Conservation (phyloP, 1,284 basidiomycete species). For the Garcileccinum viscosum region DNA sequence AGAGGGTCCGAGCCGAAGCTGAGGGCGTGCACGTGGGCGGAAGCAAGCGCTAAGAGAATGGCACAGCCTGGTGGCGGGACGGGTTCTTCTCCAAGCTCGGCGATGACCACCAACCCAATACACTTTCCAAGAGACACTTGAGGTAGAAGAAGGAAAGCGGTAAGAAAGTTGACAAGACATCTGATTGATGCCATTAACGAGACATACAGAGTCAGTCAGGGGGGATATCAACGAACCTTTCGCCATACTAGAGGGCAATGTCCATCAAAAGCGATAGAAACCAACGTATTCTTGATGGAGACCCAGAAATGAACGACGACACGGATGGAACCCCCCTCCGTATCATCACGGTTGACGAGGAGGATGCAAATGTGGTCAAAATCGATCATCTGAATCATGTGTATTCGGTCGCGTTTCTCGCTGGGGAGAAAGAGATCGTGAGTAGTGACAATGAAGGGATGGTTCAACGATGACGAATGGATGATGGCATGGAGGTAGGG, state of each 20-base stretch:
- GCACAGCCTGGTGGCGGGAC: background rate
- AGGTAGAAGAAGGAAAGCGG: background rate
- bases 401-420: background rate
- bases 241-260: background rate
- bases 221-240: background rate
- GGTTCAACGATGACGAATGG: too few relatives aligned
- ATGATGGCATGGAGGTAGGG: too few relatives aligned
- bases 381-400: background rate
- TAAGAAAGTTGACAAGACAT: background rate
- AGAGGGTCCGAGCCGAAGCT: background rate
- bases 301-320: background rate
- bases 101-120: background rate
- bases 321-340: too few relatives aligned
- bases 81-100: background rate
- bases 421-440: background rate
- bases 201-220: background rate
- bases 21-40: background rate
- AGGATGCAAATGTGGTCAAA: background rate
- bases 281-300: background rate
- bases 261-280: background rate
- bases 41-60: background rate
- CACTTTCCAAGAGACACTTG: background rate
- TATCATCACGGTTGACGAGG: background rate
- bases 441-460: too few relatives aligned
- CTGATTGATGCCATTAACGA: background rate